These are phyloP conservation scores for Vigna angularis DNA, from an alignment of 306 rosid genomes.

Conservation along the genomic window DNA sequence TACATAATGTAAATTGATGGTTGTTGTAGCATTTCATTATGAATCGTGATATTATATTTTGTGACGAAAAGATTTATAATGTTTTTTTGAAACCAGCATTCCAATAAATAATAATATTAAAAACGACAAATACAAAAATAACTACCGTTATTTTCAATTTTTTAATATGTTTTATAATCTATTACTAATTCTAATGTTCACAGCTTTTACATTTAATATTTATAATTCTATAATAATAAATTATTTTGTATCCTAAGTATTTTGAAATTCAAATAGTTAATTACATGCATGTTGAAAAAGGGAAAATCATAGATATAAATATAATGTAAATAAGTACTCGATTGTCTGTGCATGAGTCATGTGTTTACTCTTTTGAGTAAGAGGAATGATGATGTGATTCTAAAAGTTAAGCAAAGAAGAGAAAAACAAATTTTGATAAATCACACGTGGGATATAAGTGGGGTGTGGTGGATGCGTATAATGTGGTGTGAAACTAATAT, in stretches of 20 bases:
- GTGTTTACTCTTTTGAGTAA: neutral
- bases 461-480: constrained; percentile 24
- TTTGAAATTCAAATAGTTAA: no score
- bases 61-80: no score
- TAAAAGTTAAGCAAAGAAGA: neutral
- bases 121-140: no score
- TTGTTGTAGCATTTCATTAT: no score
- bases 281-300: neutral
- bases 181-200: no score
- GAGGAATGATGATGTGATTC: constrained; percentile 1
- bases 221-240: neutral
- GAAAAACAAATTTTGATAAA: neutral
- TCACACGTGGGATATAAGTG: constrained; percentile 37
- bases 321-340: neutral
- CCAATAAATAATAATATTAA: no score
- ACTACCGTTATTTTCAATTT: no score
- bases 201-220: neutral
- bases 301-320: neutral
- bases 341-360: neutral
- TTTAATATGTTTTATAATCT: no score
- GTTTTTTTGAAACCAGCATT: no score
- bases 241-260: neutral
- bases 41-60: no score
- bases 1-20: no score
- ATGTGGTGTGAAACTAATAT: constrained; percentile 30